These are phyloP conservation scores for Taiozyma onychis DNA, from an alignment of 1,139 yeast species.

Conservation along the genomic window DNA sequence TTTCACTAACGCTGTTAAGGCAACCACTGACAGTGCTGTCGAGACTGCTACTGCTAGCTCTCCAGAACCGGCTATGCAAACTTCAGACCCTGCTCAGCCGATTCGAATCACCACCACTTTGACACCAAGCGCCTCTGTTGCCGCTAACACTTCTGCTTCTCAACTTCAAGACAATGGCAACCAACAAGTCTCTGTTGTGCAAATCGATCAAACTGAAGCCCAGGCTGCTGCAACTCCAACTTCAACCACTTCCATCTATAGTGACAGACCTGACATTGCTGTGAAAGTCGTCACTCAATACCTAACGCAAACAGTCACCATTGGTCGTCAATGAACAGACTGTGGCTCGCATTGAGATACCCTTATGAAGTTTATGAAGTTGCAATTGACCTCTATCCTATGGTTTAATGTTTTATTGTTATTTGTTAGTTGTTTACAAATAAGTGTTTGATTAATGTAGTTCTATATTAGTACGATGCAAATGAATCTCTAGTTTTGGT, in stretches of 20 bases:
- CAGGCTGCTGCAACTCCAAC: background rate
- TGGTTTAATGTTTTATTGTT: background rate
- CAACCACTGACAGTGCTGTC: slow-evolving; percentile 1
- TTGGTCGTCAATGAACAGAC: background rate
- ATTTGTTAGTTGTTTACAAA: background rate
- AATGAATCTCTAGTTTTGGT: background rate
- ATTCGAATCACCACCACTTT: background rate
- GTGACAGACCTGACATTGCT: background rate
- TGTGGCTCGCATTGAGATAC: background rate
- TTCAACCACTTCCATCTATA: background rate
- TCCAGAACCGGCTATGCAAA: background rate
- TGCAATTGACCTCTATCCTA: background rate
- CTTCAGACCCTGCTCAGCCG: slow-evolving; percentile 6
- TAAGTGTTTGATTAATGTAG: background rate
- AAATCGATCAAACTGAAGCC: background rate
- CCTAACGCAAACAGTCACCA: background rate
- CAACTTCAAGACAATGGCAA: background rate
- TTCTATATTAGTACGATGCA: background rate
- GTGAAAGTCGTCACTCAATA: background rate
- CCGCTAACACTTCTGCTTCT: background rate
- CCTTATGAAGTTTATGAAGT: background rate
- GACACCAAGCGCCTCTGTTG: background rate
- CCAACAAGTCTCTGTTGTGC: background rate
- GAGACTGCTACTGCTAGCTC: background rate
- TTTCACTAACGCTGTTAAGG: slow-evolving; percentile 3